Conservation (phyloP, 2,329 filamentous ascomycete genomes). For the Exophiala bonariae region DNA sequence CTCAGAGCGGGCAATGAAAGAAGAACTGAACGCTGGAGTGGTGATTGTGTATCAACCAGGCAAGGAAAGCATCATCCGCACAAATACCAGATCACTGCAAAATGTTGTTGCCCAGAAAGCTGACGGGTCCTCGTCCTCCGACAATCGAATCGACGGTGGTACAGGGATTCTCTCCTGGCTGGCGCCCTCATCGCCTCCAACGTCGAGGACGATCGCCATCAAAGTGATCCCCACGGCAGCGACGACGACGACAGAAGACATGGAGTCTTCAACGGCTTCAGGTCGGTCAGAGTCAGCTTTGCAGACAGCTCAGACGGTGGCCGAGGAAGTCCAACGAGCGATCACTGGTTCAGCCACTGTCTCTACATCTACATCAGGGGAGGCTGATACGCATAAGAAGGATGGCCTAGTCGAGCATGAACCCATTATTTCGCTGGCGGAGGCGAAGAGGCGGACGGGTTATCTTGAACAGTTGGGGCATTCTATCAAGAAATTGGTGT, state of each 20-base stretch:
- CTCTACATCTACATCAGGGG: slow-evolving; percentile 34
- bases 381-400: slow-evolving; percentile 24
- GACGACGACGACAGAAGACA: slow-evolving; percentile 8
- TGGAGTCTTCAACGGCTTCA: not conserved
- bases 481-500: slow-evolving; percentile 90
- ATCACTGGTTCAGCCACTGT: slow-evolving; percentile 40
- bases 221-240: slow-evolving; percentile 38
- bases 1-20: slow-evolving; percentile 73
- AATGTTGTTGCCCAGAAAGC: slow-evolving; percentile 52
- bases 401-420: slow-evolving; percentile 50
- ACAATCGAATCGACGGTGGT: slow-evolving; percentile 31
- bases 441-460: slow-evolving; percentile 84
- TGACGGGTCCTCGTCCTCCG: slow-evolving; percentile 4
- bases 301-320: slow-evolving; percentile 64
- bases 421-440: slow-evolving; percentile 79
- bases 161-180: slow-evolving; percentile 45
- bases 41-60: slow-evolving; percentile 74
- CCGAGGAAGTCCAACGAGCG: slow-evolving; percentile 73
- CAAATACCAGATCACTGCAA: slow-evolving; percentile 79
- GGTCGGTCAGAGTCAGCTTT: slow-evolving; percentile 4
- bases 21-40: slow-evolving; percentile 78
- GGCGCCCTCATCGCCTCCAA: slow-evolving; percentile 27
- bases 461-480: slow-evolving; percentile 85
- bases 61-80: slow-evolving; percentile 69
- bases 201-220: slow-evolving; percentile 42